Percentiles rank a stretch among this genome's conserved stretches.
Conservation (phyloP, 164 flowering plant species). For the Stephania yunnanensis region DNA sequence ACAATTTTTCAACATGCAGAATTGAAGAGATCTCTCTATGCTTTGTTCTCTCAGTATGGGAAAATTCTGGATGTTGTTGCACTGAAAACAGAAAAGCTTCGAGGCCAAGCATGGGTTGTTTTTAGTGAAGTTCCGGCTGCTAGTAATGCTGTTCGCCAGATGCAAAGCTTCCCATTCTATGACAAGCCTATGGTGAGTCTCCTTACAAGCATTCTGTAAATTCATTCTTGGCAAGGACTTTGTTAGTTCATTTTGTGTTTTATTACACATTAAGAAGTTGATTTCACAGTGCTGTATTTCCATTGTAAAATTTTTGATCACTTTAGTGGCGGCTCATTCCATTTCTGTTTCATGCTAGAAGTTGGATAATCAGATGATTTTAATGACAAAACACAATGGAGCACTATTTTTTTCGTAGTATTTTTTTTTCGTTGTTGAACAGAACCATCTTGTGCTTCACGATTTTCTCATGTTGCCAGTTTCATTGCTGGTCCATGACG, state of each 20-base stretch:
- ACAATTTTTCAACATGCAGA: conserved; percentile 42
- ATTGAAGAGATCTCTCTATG: conserved; percentile 83
- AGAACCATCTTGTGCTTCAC: background rate
- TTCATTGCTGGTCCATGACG: background rate
- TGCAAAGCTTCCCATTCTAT: conserved; percentile 93
- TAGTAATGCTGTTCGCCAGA: conserved; percentile 92
- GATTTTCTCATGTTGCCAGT: no score
- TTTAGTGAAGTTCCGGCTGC: conserved; percentile 92
- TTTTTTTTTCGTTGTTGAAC: background rate
- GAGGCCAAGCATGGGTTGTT: conserved; percentile 97
- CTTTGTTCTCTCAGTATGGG: conserved; percentile 89
- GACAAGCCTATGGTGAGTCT: conserved; percentile 82
- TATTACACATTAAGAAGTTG: no score
- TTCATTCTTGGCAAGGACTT: background rate
- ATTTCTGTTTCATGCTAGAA: background rate
- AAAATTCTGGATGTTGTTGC: conserved; percentile 91
- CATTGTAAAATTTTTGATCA: background rate
- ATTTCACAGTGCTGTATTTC: background rate
- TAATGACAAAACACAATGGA: background rate
- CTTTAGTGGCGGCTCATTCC: background rate
- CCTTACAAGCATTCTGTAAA: background rate
- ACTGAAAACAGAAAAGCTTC: conserved; percentile 78
- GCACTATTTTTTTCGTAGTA: background rate
- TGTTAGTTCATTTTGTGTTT: background rate
- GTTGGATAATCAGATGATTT: background rate